Percentiles rank a stretch among this genome's conserved stretches.
These are phyloP conservation scores for Ogataea saltuana DNA, from an alignment of 805 yeast genomes.

Conservation along the genomic window DNA sequence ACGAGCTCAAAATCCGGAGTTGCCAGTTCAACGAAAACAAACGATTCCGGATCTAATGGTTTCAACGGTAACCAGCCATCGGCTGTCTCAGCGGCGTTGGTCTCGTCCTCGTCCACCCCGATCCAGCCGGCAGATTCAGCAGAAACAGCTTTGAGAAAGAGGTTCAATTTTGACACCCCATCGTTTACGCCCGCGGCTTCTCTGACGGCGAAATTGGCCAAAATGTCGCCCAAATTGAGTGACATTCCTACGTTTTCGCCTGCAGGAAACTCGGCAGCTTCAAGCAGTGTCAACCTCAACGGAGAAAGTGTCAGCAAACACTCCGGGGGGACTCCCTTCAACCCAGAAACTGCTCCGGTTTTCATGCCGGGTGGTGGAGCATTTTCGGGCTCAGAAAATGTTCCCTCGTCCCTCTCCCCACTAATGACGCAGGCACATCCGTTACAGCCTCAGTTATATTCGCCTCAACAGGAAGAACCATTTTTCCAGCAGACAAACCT, in stretches of 20 bases:
- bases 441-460: conserved; percentile 2
- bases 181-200: conserved; percentile 49
- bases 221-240: conserved; percentile 49
- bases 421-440: conserved; percentile 10
- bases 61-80: conserved; percentile 3
- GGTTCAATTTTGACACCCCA: conserved; percentile 56
- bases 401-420: conserved; percentile 13
- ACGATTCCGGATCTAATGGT: conserved; percentile 1
- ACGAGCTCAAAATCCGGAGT: conserved; percentile 10
- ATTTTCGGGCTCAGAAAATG: conserved; percentile 39
- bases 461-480: conserved; percentile 25
- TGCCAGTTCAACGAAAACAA: conserved; percentile 5
- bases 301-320: not conserved
- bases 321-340: conserved; percentile 22
- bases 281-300: conserved; percentile 8
- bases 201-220: conserved; percentile 40
- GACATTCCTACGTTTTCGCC: conserved; percentile 54
- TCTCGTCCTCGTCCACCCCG: conserved; percentile 3
- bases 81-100: conserved; percentile 6
- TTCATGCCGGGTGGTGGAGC: conserved; percentile 36
- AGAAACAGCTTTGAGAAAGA: conserved; percentile 35
- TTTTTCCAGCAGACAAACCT: conserved; percentile 37
- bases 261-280: conserved; percentile 21
- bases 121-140: conserved; percentile 13
- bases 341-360: conserved; percentile 35